Evolutionary conservation across 345 rosid genomes (phyloP).

Genomic region (Garcia nutans): DNA sequence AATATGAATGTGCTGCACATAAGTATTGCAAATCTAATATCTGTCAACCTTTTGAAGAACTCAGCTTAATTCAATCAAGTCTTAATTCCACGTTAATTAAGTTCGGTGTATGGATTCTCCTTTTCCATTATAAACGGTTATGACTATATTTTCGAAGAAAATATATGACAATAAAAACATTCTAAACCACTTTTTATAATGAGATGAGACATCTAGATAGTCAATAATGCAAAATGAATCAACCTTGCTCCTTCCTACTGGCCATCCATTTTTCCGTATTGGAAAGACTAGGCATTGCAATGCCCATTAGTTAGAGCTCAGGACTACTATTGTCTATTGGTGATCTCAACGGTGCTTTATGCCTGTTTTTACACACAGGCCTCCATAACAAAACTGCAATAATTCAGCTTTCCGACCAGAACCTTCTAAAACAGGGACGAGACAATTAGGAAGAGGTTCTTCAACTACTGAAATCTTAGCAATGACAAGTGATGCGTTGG

Average conservation of each 20-base stretch:
- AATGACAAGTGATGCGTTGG: conserved; percentile 5
- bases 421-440: not conserved
- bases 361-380: not conserved
- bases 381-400: not conserved
- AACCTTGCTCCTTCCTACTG: not conserved
- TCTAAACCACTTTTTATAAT: not conserved
- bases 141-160: too few species aligned
- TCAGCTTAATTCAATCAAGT: too few species aligned
- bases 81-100: too few species aligned
- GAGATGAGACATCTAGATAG: not conserved
- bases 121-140: too few species aligned
- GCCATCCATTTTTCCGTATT: not conserved
- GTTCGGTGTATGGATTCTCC: too few species aligned
- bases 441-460: not conserved
- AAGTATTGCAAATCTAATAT: not conserved
- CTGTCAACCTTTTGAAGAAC: too few species aligned
- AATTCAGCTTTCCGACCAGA: not conserved
- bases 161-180: too few species aligned
- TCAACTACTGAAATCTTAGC: conserved; percentile 4
- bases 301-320: not conserved
- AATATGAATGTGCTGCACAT: not conserved
- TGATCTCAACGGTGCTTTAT: not conserved
- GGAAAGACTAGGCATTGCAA: not conserved
- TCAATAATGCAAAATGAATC: not conserved
- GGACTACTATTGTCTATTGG: too few species aligned